These are phyloP conservation scores for Suillus bovinus DNA, from an alignment of 768 basidiomycete genomes.

Conservation along the genomic window DNA sequence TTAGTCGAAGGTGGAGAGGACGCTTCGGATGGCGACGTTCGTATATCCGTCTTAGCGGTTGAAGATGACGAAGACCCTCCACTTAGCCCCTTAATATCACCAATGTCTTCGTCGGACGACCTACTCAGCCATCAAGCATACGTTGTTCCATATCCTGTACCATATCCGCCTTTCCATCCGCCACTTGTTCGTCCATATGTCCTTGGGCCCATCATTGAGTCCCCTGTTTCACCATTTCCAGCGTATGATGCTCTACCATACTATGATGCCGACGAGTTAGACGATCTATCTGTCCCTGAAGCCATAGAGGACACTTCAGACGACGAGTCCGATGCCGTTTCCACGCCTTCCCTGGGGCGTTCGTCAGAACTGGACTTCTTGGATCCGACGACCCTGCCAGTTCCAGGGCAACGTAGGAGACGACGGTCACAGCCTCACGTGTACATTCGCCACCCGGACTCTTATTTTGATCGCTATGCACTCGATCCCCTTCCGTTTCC, in stretches of 20 bases:
- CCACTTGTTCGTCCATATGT: constrained; percentile 55
- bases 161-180: constrained; percentile 64
- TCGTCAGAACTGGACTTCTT: constrained; percentile 57
- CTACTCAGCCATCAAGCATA: constrained; percentile 55
- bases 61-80: constrained; percentile 63
- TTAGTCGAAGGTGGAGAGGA: constrained; percentile 74
- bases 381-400: constrained; percentile 51
- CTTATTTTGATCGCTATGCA: constrained; percentile 65
- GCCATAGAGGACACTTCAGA: constrained; percentile 84
- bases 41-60: constrained; percentile 45
- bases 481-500: constrained; percentile 73
- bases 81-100: constrained; percentile 65
- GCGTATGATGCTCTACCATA: constrained; percentile 62
- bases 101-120: constrained; percentile 79
- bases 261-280: constrained; percentile 60
- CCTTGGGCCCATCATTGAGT: constrained; percentile 43
- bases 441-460: constrained; percentile 59
- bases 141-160: constrained; percentile 58
- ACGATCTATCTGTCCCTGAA: constrained; percentile 72
- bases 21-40: constrained; percentile 43
- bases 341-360: constrained; percentile 59
- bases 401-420: constrained; percentile 51
- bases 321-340: constrained; percentile 76
- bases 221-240: constrained; percentile 38
- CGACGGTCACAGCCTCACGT: constrained; percentile 52